These are phyloP conservation scores for Amaranthus palmeri DNA, from an alignment of 148 eudicot species.

Conservation along the genomic window DNA sequence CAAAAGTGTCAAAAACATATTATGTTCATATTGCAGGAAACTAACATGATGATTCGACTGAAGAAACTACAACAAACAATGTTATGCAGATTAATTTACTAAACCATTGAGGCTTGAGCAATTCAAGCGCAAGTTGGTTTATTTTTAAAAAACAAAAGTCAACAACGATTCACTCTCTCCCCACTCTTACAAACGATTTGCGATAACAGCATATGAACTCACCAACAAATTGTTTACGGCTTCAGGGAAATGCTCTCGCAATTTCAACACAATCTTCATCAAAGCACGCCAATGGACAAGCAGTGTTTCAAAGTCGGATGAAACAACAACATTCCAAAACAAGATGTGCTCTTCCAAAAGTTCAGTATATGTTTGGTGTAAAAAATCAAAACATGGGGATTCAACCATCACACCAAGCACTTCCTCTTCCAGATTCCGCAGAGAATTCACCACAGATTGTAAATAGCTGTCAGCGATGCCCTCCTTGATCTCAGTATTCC, in stretches of 20 bases:
- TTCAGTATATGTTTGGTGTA: slow-evolving; percentile 39
- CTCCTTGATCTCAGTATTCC: slow-evolving; percentile 48
- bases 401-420: slow-evolving; percentile 52
- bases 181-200: not conserved
- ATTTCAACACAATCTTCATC: slow-evolving; percentile 46
- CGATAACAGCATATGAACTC: slow-evolving; percentile 2
- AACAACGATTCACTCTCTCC: not conserved
- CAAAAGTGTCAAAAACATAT: slow-evolving; percentile 17
- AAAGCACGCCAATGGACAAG: slow-evolving; percentile 66
- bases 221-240: slow-evolving; percentile 64
- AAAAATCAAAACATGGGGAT: slow-evolving; percentile 48
- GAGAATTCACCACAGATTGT: slow-evolving; percentile 40
- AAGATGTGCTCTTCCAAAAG: slow-evolving; percentile 70
- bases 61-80: not conserved
- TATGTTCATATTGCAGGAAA: not conserved
- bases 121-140: not conserved
- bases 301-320: slow-evolving; percentile 40
- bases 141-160: not conserved
- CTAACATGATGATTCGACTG: not conserved
- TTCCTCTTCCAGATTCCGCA: slow-evolving; percentile 57
- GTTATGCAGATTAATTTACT: not conserved
- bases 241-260: slow-evolving; percentile 44
- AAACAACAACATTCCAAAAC: slow-evolving; percentile 52
- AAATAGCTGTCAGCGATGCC: slow-evolving; percentile 29
- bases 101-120: not conserved